phyloP scores from a whole-genome alignment of 306 rosid genomes.

The Lablab purpureus region DNA sequence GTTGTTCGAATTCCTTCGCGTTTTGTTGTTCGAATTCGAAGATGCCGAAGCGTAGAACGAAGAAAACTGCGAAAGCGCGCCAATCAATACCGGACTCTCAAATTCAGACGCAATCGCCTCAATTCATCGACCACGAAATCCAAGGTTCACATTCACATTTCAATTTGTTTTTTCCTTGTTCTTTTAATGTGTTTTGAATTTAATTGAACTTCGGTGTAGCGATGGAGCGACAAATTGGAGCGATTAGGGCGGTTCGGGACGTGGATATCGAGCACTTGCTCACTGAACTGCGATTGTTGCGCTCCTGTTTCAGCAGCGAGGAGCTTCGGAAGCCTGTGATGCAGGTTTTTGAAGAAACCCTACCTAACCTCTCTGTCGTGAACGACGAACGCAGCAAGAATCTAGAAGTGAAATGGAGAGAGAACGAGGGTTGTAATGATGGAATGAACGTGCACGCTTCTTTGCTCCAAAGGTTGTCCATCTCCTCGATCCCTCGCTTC shows the following conservation, averaged over 20 bases:
- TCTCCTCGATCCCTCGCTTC: slow-evolving; percentile 62
- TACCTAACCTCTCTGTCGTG: slow-evolving; percentile 62
- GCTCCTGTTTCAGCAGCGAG: slow-evolving; percentile 65
- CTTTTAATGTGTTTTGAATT: background rate
- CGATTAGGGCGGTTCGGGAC: slow-evolving; percentile 82
- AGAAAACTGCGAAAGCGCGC: slow-evolving; percentile 45
- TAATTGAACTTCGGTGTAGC: slow-evolving; percentile 19
- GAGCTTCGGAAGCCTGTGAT: slow-evolving; percentile 62
- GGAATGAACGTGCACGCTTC: slow-evolving; percentile 56
- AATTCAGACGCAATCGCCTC: slow-evolving; percentile 47
- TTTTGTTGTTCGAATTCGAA: background rate
- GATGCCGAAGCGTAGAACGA: slow-evolving; percentile 68
- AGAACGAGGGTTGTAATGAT: slow-evolving; percentile 39
- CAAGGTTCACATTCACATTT: slow-evolving; percentile 54
- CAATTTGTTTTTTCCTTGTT: background rate
- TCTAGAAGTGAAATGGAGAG: slow-evolving; percentile 58
- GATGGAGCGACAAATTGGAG: slow-evolving; percentile 70
- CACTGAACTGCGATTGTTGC: slow-evolving; percentile 72
- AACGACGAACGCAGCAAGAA: slow-evolving; percentile 48
- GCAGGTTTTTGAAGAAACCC: slow-evolving; percentile 60
- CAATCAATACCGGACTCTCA: slow-evolving; percentile 36
- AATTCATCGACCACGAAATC: slow-evolving; percentile 53
- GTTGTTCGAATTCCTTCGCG: too few species aligned
- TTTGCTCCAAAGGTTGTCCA: slow-evolving; percentile 66
- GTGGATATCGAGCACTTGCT: slow-evolving; percentile 71